Evolutionary conservation across 106 monocot genomes (phyloP), one percentile per base, ranked within the genome.

Genomic region (Dactylorhiza incarnata): DNA sequence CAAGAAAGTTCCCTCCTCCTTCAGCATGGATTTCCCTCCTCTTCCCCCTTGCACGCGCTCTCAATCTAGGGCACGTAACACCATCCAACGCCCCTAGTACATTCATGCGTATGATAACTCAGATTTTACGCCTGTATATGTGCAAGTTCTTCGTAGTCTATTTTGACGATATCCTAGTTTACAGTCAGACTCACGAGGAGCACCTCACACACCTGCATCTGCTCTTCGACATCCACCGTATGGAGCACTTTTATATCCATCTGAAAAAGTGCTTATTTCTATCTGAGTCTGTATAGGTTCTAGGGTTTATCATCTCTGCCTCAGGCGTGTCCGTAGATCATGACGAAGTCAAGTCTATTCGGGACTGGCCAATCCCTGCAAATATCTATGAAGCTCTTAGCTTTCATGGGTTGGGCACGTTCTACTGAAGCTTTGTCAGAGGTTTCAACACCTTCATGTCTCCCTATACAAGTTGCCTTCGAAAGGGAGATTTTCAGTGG

Each of bases 41-140:
- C n/a, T n/a, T n/a, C n/a, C n/a, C n/a, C n/a, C n/a, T n/a, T 29
- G 2, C 29, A 2, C 29, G 2, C 2, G 29, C 0, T 1, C 2
- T 0, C 2, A 29, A 0, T 29, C 0, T 29, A 2, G 2, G 29
- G 2, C 0, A 29, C 2, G 0, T 29, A 2, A n/a, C n/a, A n/a
- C n/a, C 2, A 2, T 29, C 1, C 0, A 2, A 2, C 2, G 29
- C 29, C 29, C 29, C 29, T 29, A 29, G 29, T 29, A 29, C 29
- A 29, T 29, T 29, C 29, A 29, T 29, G 29, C 29, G 29, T 29
- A 29, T 29, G 29, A 29, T 75, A 0, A 52, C 37, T 75, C 45
- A 55, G 75, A 75, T 58, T 26, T 56, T 44, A 75, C 55, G 16
- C 55, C 55, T 43, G 22, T 58, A 8, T 75, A 58, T 58, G 29